These are phyloP conservation scores for Dentiscutata heterogama DNA, from an alignment of 371 early-diverging fungal species.

Conservation along the genomic window DNA sequence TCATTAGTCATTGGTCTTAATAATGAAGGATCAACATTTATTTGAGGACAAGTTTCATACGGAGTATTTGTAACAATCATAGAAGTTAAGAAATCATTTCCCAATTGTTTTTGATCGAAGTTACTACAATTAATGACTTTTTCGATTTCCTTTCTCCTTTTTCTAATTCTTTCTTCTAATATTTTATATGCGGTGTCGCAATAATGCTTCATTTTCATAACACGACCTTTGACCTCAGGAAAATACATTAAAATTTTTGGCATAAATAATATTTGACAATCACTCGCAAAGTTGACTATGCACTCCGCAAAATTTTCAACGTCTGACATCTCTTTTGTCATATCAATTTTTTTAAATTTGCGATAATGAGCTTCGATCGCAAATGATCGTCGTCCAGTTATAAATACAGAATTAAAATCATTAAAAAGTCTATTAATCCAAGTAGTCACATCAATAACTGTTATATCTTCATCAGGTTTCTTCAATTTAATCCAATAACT, in stretches of 20 bases:
- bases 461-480: neutral
- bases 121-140: neutral
- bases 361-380: neutral
- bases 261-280: constrained; percentile 19
- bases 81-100: neutral
- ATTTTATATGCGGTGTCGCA: neutral
- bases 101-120: neutral
- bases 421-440: constrained; percentile 33
- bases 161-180: constrained; percentile 14
- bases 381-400: neutral
- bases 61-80: neutral
- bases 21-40: neutral
- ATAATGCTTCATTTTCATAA: neutral
- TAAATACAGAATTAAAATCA: constrained; percentile 28
- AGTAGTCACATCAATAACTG: neutral
- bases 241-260: constrained; percentile 32
- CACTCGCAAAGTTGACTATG: neutral
- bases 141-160: constrained; percentile 36
- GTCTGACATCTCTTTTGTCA: constrained; percentile 19
- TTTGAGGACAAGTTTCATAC: neutral
- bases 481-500: constrained; percentile 35
- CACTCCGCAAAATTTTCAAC: neutral
- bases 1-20: constrained; percentile 31
- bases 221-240: neutral
- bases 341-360: neutral